phyloP scores from a whole-genome alignment of 2,329 filamentous ascomycete genomes.

The Fusarium circinatum region DNA sequence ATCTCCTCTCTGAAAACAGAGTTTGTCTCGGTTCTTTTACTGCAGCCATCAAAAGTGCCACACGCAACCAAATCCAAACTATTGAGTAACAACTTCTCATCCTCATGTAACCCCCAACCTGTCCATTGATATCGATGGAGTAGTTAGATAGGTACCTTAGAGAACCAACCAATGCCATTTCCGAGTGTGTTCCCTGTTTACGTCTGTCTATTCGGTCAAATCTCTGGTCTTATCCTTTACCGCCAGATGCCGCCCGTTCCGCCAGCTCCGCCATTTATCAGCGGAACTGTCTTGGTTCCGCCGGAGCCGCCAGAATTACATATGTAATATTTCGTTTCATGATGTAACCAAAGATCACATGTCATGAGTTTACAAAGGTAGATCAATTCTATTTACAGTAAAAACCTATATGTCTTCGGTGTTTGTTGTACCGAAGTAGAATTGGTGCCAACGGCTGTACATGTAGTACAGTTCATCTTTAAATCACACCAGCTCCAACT shows the following conservation, averaged over 20 bases:
- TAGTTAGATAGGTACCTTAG: neutral
- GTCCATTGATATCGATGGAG: conserved; percentile 9
- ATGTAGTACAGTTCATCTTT: neutral
- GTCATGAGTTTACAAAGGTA: neutral
- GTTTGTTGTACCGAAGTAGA: neutral
- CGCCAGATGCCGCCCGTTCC: conserved; percentile 25
- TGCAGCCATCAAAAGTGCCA: neutral
- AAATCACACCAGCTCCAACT: neutral
- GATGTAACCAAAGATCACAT: neutral
- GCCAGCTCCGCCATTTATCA: conserved; percentile 16
- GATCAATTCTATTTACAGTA: neutral
- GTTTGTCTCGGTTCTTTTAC: neutral
- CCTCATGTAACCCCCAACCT: conserved; percentile 13
- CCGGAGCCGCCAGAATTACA: conserved; percentile 1
- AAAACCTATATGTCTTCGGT: neutral
- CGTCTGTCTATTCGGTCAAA: neutral
- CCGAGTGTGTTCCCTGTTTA: neutral
- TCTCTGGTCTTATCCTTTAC: neutral
- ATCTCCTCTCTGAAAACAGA: neutral
- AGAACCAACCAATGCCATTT: neutral
- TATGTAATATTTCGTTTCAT: neutral
- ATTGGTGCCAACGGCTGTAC: neutral
- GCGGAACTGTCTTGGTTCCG: conserved; percentile 13
- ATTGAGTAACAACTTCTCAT: conserved; percentile 8
- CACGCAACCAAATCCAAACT: neutral